Percentiles rank a stretch among this genome's conserved stretches.
Conservation (phyloP, 257 asterid species). For the Solanum pennellii region DNA sequence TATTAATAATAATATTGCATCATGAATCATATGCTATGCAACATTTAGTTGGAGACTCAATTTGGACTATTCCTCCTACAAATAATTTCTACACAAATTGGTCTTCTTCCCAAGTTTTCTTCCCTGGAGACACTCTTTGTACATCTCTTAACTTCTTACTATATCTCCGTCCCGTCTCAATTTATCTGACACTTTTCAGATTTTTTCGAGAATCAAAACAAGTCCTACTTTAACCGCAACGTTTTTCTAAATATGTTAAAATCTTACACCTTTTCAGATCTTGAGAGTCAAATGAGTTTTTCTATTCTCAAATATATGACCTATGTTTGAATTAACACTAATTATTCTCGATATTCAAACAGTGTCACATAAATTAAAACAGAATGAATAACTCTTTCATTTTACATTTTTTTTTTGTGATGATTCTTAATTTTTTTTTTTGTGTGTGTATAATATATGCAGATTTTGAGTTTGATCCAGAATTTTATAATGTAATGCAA, state of each 20-base stretch:
- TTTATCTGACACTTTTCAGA: neutral
- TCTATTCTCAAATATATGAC: neutral
- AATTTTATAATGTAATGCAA: constrained; percentile 37
- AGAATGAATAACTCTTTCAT: neutral
- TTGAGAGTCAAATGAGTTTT: neutral
- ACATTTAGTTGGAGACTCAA: constrained; percentile 46
- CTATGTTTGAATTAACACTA: neutral
- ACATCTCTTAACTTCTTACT: neutral
- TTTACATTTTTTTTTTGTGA: neutral
- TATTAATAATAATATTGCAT: neutral
- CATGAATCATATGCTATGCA: constrained; percentile 4
- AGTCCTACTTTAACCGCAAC: neutral
- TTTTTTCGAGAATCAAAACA: neutral
- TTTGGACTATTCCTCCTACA: constrained; percentile 59
- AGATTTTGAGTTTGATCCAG: constrained; percentile 57
- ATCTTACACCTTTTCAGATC: neutral
- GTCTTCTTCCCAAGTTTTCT: constrained; percentile 47
- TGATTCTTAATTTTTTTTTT: neutral
- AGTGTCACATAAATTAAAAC: neutral
- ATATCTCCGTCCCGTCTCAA: neutral
- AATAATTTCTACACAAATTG: constrained; percentile 48
- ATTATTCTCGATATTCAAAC: neutral
- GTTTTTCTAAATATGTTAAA: no score
- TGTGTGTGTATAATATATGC: neutral
- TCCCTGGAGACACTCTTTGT: constrained; percentile 53